Evolutionary conservation across 306 rosid species (phyloP).

Genomic region (Citrullus amarus): DNA sequence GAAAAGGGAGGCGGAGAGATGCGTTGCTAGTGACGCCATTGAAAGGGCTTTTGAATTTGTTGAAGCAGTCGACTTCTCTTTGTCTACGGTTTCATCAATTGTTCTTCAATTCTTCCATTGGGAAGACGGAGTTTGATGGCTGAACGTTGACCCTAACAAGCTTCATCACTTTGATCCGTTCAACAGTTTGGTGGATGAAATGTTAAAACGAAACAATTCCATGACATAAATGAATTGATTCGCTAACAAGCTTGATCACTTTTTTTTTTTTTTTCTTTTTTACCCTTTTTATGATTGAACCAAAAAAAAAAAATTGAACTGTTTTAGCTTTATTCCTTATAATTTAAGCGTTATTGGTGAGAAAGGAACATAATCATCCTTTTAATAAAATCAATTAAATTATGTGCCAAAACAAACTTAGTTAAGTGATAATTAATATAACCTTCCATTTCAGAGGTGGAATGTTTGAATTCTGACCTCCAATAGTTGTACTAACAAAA

Average conservation of each 20-base stretch:
- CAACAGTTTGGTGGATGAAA: not conserved
- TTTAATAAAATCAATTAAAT: too few species aligned
- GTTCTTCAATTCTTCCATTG: not conserved
- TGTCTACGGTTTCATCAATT: not conserved
- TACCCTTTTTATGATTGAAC: not conserved
- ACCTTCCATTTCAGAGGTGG: too few species aligned
- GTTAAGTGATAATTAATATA: too few species aligned
- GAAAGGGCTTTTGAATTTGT: not conserved
- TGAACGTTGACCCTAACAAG: not conserved
- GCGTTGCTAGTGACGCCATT: constrained; percentile 71
- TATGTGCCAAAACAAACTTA: too few species aligned
- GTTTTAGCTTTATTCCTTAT: not conserved
- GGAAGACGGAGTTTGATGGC: not conserved
- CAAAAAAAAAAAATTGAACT: too few species aligned
- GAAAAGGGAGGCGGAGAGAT: constrained; percentile 53
- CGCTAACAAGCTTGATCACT: too few species aligned
- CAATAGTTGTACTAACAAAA: too few species aligned
- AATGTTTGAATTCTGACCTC: too few species aligned
- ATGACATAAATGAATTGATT: not conserved
- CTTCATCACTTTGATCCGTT: not conserved
- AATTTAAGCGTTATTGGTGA: not conserved
- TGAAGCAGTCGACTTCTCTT: too few species aligned
- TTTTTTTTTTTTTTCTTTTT: not conserved
- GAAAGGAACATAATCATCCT: too few species aligned
- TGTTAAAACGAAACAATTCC: too few species aligned